Evolutionary conservation across 1,139 yeast species (phyloP), one percentile per base, ranked within the genome.

Genomic region (Lodderomyces metapsilosis): DNA sequence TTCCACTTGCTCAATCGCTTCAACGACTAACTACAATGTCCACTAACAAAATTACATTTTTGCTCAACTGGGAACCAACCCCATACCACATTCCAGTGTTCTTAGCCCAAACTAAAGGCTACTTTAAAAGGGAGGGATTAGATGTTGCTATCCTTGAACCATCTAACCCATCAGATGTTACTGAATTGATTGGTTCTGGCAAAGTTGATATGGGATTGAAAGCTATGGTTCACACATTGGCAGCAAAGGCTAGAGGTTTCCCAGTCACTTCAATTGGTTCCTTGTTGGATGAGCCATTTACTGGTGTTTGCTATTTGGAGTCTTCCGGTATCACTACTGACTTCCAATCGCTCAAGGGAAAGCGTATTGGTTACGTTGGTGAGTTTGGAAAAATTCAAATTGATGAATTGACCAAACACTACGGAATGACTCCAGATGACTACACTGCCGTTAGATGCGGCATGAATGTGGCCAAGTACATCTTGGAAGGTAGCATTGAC

Each of bases 391-490:
- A 77, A 59, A 76, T 77, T 50, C 82, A 77, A 57, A 61, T 77
- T 42, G 82, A 77, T 51, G 82, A 77, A 53, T 63, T 77, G 52
- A 74, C 80, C 49, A 69, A 72, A 49, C 75, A 76, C 57, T 76
- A 71, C 49, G 80, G 80, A 30, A 74, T 76, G 80, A 68, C 68
- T 25, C 80, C 80, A 18, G 64, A 64, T 32, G 82, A 77, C 54
- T 77, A 76, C 56, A 75, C 80, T 41, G 79, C 82, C n/a, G 78
- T 77, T 39, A 67, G 82, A 56, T 76, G 81, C 51, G 82, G 82
- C 39, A 77, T 77, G 82, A 77, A 77, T 51, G 81, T 77, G 39
- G 79, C 82, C 44, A 75, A 74, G 52, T 70, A 69, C 51, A 76
- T 77, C 51, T 71, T 77, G 43, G 78, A 75, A 44, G 82, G 80